These are phyloP conservation scores for Gossypium schwendimanii DNA, from an alignment of 441 rosid genomes.

Conservation along the genomic window DNA sequence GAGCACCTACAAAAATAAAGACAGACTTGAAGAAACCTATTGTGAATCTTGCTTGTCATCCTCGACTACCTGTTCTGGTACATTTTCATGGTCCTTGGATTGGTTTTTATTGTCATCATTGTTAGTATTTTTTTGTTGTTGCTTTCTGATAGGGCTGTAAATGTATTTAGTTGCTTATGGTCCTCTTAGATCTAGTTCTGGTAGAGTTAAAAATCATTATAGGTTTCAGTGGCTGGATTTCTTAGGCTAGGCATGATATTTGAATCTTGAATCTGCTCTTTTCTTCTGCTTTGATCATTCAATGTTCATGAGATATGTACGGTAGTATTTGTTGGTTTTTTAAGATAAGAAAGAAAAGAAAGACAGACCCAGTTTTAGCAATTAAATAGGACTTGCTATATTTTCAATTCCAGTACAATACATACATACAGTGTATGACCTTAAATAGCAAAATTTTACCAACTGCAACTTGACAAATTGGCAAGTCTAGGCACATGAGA, in stretches of 20 bases:
- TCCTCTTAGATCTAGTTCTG: background rate
- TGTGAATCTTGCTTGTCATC: slow-evolving; percentile 97
- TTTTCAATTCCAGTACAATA: no score
- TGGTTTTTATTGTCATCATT: background rate
- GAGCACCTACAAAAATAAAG: slow-evolving; percentile 91
- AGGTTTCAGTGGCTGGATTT: background rate
- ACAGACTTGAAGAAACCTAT: slow-evolving; percentile 95
- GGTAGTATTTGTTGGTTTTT: background rate
- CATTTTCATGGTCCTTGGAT: slow-evolving; percentile 11
- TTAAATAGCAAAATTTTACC: no score
- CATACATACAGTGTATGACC: no score
- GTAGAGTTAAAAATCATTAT: background rate
- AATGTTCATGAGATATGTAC: background rate
- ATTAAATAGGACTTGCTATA: no score
- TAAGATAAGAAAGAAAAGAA: no score
- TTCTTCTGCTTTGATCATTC: background rate
- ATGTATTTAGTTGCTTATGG: background rate
- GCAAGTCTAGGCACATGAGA: no score
- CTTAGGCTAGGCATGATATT: background rate
- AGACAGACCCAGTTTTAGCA: no score
- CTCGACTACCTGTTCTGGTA: slow-evolving; percentile 96
- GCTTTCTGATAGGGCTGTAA: background rate
- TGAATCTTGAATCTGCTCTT: background rate
- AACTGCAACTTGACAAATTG: no score
- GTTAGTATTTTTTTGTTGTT: background rate